Percentiles rank a stretch among this genome's conserved stretches.
These are phyloP conservation scores for Eucalyptus tenuipes DNA, from an alignment of 345 rosid species.

Conservation along the genomic window DNA sequence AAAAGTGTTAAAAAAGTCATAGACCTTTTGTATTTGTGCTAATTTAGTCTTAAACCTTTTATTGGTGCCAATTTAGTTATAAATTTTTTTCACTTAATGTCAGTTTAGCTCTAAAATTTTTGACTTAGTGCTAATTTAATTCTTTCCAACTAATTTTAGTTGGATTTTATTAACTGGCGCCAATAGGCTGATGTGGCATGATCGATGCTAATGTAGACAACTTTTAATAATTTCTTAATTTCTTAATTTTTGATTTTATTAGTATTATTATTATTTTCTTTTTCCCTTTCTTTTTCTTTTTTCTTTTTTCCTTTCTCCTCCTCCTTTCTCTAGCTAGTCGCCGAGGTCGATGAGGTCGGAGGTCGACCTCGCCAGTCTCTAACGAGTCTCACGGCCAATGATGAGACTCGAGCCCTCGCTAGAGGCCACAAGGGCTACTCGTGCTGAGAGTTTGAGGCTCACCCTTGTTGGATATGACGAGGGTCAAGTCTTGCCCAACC, in stretches of 20 bases:
- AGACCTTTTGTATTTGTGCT: accelerated
- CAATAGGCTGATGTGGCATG: accelerated
- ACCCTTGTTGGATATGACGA: accelerated
- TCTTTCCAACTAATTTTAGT: no score
- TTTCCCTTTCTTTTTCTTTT: no score
- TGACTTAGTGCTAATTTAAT: no score
- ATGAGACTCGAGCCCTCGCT: accelerated
- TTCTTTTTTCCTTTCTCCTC: no score
- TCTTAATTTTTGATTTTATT: no score
- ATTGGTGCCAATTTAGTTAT: no score
- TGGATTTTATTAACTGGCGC: no score
- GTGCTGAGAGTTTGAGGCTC: accelerated
- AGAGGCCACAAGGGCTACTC: accelerated
- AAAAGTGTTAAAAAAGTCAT: accelerated
- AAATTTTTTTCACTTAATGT: no score
- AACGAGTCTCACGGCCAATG: accelerated
- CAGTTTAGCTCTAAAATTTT: accelerated
- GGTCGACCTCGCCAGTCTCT: accelerated
- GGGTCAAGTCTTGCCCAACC: accelerated
- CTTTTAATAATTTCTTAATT: no score
- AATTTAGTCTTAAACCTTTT: no score
- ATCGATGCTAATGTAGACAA: accelerated
- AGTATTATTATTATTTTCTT: no score
- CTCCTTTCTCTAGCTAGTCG: accelerated
- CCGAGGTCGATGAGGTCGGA: accelerated